Conservation (phyloP, 306 rosid species). For the Quercus parvula region DNA sequence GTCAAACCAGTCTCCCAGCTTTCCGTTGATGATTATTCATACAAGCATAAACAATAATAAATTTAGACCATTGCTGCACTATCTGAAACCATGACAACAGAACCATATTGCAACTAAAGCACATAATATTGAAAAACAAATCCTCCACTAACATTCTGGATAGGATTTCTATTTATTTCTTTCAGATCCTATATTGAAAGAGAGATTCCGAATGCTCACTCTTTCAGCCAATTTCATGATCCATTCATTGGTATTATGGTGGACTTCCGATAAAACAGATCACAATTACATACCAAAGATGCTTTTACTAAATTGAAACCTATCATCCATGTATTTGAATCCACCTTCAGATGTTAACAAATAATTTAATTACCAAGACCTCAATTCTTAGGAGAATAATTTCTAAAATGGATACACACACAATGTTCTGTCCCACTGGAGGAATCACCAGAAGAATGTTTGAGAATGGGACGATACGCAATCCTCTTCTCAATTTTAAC, state of each 20-base stretch:
- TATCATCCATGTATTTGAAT: not conserved
- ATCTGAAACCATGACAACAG: not conserved
- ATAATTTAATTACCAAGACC: not conserved
- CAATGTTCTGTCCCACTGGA: not conserved
- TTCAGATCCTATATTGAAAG: not conserved
- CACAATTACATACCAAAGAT: not conserved
- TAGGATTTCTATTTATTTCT: not conserved
- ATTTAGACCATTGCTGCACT: not conserved
- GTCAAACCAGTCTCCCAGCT: not conserved
- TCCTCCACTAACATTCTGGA: not conserved
- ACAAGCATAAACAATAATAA: not conserved
- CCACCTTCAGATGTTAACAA: not conserved
- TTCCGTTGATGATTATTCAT: not conserved
- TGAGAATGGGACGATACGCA: not conserved
- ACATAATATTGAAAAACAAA: not conserved
- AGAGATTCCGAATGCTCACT: not conserved
- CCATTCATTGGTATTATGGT: not conserved
- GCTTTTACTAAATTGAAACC: not conserved
- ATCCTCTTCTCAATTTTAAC: not conserved
- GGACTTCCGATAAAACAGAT: not conserved
- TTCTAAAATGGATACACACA: not conserved
- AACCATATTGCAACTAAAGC: not conserved
- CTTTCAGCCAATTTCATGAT: not conserved
- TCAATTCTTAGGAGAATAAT: not conserved
- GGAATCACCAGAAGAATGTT: not conserved